Conservation (phyloP, 2,329 filamentous ascomycete genomes). For the Coleophoma cylindrospora region DNA sequence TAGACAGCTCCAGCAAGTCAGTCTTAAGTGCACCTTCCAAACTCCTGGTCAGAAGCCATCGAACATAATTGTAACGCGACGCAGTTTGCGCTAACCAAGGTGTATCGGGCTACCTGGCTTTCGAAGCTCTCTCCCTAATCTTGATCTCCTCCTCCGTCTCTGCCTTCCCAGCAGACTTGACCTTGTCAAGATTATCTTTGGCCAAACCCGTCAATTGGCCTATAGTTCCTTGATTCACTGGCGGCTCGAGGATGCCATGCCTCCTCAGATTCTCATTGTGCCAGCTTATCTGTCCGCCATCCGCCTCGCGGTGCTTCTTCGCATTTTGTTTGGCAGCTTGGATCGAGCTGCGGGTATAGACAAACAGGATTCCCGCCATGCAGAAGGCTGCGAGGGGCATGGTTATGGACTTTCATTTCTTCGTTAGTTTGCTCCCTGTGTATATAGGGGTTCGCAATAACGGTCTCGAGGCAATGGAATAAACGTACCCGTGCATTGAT, state of each 20-base stretch:
- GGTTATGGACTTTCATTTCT: slow-evolving; percentile 27
- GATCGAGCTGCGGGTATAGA: slow-evolving; percentile 61
- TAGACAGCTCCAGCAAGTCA: no score
- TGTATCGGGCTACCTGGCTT: slow-evolving; percentile 2
- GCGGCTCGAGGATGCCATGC: slow-evolving; percentile 41
- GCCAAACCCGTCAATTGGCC: slow-evolving; percentile 17
- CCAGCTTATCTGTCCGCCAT: slow-evolving; percentile 49
- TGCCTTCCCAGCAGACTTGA: slow-evolving; percentile 8
- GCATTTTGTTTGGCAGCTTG: slow-evolving; percentile 62
- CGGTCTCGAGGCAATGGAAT: no score
- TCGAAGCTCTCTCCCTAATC: slow-evolving; percentile 12
- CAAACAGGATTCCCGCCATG: slow-evolving; percentile 47
- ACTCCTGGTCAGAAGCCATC: no score
- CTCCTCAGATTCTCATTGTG: slow-evolving; percentile 47
- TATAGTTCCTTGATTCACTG: slow-evolving; percentile 27
- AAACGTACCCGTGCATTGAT: slow-evolving; percentile 18
- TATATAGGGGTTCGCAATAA: no score
- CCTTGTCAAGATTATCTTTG: slow-evolving; percentile 2
- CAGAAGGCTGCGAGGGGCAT: slow-evolving; percentile 47
- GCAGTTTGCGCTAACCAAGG: no score
- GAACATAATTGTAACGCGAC: no score
- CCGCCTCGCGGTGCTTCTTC: slow-evolving; percentile 49
- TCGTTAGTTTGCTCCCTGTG: not conserved
- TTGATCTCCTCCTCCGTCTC: slow-evolving; percentile 13
- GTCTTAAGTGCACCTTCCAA: no score